phyloP scores from a whole-genome alignment of 805 yeast genomes.

The Blastobotrys robertii region DNA sequence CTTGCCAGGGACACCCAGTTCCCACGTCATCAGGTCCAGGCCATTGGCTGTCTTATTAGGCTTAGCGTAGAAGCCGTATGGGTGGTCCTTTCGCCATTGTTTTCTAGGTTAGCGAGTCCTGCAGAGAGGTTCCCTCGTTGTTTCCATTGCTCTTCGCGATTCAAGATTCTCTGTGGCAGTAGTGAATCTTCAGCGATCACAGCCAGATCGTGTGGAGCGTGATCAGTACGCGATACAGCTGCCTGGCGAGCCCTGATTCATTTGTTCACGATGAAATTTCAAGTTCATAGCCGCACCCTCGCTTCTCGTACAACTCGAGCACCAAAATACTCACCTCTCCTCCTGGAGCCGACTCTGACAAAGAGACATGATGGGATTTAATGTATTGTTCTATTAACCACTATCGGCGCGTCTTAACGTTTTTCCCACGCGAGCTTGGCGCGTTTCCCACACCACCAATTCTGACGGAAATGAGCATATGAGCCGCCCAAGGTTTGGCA shows the following conservation, averaged over 20 bases:
- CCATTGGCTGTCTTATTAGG: constrained; percentile 80
- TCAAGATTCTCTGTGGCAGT: neutral
- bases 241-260: too few relatives aligned
- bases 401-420: too few relatives aligned
- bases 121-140: neutral
- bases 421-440: too few relatives aligned
- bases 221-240: too few relatives aligned
- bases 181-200: neutral
- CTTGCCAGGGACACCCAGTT: constrained; percentile 94
- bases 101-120: constrained; percentile 48
- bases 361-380: constrained; percentile 37
- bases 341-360: constrained; percentile 82
- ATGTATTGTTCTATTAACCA: too few relatives aligned
- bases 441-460: too few relatives aligned
- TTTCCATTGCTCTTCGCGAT: constrained; percentile 4
- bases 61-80: constrained; percentile 93
- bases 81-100: constrained; percentile 98
- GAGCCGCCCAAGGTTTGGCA: too few relatives aligned
- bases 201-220: neutral
- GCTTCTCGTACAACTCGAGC: neutral
- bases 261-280: too few relatives aligned
- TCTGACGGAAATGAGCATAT: too few relatives aligned
- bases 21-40: constrained; percentile 79
- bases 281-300: too few relatives aligned
- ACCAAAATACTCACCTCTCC: constrained; percentile 45